Base-by-base conservation (phyloP, 2,329 filamentous ascomycete genomes). In the Talaromyces sp. region DNA sequence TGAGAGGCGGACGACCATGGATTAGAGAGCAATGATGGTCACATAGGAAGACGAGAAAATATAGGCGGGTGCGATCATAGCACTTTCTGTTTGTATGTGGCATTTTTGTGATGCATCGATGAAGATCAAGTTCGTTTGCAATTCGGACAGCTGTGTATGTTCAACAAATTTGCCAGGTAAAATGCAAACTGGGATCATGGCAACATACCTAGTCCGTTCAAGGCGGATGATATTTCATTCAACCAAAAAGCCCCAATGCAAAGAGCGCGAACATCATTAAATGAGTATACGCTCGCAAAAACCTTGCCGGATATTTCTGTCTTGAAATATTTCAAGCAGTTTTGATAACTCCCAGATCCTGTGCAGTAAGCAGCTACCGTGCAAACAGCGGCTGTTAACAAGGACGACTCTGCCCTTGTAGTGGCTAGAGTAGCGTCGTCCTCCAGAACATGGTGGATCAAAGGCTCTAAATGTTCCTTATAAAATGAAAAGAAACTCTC, bases 171-270 rank as follows among this genome's bases (percentile, higher is more conserved):
- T n/a, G n/a, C n/a, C n/a, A n/a, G n/a, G n/a, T n/a, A n/a, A n/a
- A n/a, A n/a, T n/a, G n/a, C n/a, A n/a, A n/a, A n/a, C n/a, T n/a
- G n/a, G n/a, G n/a, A n/a, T n/a, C n/a, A n/a, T n/a, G n/a, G n/a
- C n/a, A n/a, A 51, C 64, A 53, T 54, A 67, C 65, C 65, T 26
- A 62, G 35, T 31, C 61, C 65, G 41, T 60, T 59, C 17, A 70
- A 54, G 4, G 62, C 54, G 58, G 61, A 67, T 14, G 67, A 69
- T 21, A 66, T 56, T 6, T 68, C 67, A 48, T 59, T 64, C 7
- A 77, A 62, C 74, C 74, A 77, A 60, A 77, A 72, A 9, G 74
- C 73, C n/a, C 69, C 74, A 31, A 76, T 71, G 52, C 68, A 71
- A 1, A 76, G 66, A 10, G 66, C 74, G 38, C 72, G 69, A 4